These are phyloP conservation scores for Scheffersomyces spartinae DNA, from an alignment of 805 yeast species.

Conservation along the genomic window DNA sequence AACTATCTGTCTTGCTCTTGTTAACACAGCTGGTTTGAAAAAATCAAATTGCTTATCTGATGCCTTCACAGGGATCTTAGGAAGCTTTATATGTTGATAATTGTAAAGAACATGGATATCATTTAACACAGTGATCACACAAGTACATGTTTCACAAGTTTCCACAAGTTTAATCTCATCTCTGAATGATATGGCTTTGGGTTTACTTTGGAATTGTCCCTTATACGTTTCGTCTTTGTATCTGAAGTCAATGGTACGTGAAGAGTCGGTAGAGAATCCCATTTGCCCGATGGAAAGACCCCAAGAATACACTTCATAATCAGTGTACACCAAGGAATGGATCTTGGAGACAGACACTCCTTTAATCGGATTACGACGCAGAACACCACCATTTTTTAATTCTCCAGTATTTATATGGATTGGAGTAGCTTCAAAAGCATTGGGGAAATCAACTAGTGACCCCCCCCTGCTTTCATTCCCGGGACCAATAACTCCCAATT, in stretches of 20 bases:
- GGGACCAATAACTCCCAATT: too few species aligned
- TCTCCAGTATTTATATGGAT: constrained; percentile 33
- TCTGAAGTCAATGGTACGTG: constrained; percentile 7
- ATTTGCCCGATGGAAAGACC: constrained; percentile 77
- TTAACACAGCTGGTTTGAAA: constrained; percentile 41
- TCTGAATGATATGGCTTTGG: constrained; percentile 28
- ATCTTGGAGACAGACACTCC: constrained; percentile 55
- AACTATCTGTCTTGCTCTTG: constrained; percentile 24
- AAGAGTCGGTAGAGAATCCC: constrained; percentile 33
- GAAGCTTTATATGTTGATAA: constrained; percentile 42
- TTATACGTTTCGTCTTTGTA: constrained; percentile 16
- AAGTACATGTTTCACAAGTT: constrained; percentile 61
- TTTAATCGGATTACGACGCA: constrained; percentile 11
- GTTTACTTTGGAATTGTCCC: constrained; percentile 28
- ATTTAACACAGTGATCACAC: constrained; percentile 44
- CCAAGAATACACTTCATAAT: constrained; percentile 48
- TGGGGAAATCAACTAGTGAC: constrained; percentile 14
- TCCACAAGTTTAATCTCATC: constrained; percentile 45
- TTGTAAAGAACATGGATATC: constrained; percentile 54
- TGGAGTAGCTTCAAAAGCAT: constrained; percentile 26
- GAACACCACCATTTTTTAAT: constrained; percentile 18
- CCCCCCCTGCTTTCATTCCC: too few species aligned
- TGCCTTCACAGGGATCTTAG: constrained; percentile 24
- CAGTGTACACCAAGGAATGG: constrained; percentile 54
- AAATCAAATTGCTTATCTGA: constrained; percentile 36